Evolutionary conservation across 495 filamentous ascomycete genomes (phyloP), one percentile per base, ranked within the genome.

Genomic region (Polyplosphaeria fusca): DNA sequence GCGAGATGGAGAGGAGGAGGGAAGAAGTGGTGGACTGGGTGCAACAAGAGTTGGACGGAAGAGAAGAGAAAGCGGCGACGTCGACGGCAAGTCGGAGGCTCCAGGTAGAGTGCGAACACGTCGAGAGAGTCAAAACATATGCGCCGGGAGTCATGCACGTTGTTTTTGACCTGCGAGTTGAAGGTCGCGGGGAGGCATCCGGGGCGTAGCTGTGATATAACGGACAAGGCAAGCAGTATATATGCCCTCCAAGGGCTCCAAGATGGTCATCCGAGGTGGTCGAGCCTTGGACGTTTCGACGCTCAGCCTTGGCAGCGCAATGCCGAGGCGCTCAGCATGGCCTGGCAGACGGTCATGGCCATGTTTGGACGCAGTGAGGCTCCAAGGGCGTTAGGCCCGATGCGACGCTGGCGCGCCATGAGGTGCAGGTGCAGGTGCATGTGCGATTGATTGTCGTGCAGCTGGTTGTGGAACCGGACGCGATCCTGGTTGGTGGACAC

Each of bases 61-160:
- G 27, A 40, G 58, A 58, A 46, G 58, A 43, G 13, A 48, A 51
- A n/a, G 35, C 12, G 13, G 52, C 20, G 45, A 5, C 7, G 1
- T 24, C 20, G 18, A 39, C 48, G 44, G 23, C 25, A 3, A 25
- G 51, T 37, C 60, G 35, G 32, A 52, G 48, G 39, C n/a, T n/a
- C n/a, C 44, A 1, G 35, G 73, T 78, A 3, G 68, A 63, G 30
- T 82, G 87, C 58, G 79, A 82, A 54, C 86, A 93, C 72, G 79
- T 90, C 16, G 86, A 92, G 71, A 72, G 75, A 55, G 89, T 95
- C 50, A 96, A 96, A 79, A 90, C 88, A 18, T 94, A 87, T 76
- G 91, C 88, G 50, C 91, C 91, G n/a, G 89, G 85, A 2, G 85
- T 95, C 0, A 83, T 88, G 82, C 90, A 95, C 75, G 87, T 82